A percentile compares a stretch with the other conserved stretches of the same genome.
phyloP scores from a whole-genome alignment of 495 filamentous ascomycete genomes.

The Neurospora terricola region DNA sequence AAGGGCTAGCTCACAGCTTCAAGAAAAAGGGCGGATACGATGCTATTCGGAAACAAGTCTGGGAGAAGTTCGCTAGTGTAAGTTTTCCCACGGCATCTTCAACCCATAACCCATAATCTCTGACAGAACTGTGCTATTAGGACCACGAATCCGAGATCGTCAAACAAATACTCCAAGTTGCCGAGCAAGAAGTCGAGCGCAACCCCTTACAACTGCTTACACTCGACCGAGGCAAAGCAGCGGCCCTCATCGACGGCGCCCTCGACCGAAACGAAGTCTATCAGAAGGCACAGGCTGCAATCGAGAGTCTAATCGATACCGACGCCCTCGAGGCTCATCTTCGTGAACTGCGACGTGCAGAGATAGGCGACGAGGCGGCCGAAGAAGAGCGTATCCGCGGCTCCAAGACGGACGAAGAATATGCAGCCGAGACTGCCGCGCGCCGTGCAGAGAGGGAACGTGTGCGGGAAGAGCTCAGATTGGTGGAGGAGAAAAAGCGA shows the following conservation, averaged over 20 bases:
- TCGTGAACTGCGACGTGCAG: conserved; percentile 56
- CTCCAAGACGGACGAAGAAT: conserved; percentile 74
- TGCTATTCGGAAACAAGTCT: conserved; percentile 67
- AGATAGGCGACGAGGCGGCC: conserved; percentile 67
- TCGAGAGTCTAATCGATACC: conserved; percentile 58
- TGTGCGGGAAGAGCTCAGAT: conserved; percentile 52
- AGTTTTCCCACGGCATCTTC: conserved; percentile 17
- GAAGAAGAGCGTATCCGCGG: conserved; percentile 57
- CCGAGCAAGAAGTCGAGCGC: conserved; percentile 72
- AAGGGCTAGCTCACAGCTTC: conserved; percentile 66
- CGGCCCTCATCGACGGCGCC: conserved; percentile 75
- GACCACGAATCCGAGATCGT: conserved; percentile 58
- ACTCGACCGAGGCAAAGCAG: conserved; percentile 69
- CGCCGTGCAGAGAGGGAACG: conserved; percentile 55
- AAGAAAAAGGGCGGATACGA: conserved; percentile 92
- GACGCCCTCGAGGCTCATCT: conserved; percentile 57
- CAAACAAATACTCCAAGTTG: conserved; percentile 55
- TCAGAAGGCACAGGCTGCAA: conserved; percentile 55
- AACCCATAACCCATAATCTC: neutral
- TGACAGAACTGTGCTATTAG: conserved; percentile 25
- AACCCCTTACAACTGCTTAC: conserved; percentile 63
- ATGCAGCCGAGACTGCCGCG: conserved; percentile 59
- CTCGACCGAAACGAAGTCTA: conserved; percentile 77
- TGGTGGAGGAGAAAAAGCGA: conserved; percentile 58
- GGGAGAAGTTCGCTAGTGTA: conserved; percentile 72